phyloP scores from a whole-genome alignment of 2,329 filamentous ascomycete species.

The Cryoendolithus antarcticus region DNA sequence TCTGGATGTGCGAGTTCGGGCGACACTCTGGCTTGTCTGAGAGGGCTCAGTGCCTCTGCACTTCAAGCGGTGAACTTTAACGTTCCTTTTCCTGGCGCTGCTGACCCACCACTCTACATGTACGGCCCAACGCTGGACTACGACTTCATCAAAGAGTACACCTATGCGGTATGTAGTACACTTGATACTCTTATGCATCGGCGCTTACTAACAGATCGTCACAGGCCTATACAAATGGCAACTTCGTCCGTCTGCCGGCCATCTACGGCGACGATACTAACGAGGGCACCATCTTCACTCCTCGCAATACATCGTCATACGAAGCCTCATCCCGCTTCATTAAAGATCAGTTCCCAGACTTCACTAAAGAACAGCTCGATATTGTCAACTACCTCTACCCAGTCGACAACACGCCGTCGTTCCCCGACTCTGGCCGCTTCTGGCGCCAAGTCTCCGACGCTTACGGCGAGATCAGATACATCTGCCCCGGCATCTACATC shows the following conservation, averaged over 20 bases:
- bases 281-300: conserved; percentile 52
- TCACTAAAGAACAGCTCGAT: conserved; percentile 39
- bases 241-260: conserved; percentile 40
- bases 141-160: conserved; percentile 39
- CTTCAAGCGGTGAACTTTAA: conserved; percentile 36
- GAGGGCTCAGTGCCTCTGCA: conserved; percentile 29
- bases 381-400: conserved; percentile 46
- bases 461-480: conserved; percentile 55
- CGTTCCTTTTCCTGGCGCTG: conserved; percentile 33
- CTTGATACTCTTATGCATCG: too few relatives aligned
- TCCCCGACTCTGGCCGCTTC: conserved; percentile 39
- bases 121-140: conserved; percentile 41
- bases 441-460: conserved; percentile 47
- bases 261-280: conserved; percentile 48
- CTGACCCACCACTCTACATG: conserved; percentile 34
- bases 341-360: conserved; percentile 43
- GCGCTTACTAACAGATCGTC: too few relatives aligned
- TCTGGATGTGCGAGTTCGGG: conserved; percentile 30
- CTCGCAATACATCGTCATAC: conserved; percentile 34
- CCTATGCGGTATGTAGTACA: conserved; percentile 20
- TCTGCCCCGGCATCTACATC: conserved; percentile 49
- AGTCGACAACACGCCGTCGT: conserved; percentile 31
- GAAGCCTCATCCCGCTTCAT: conserved; percentile 44
- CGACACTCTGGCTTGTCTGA: conserved; percentile 39
- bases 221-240: conserved; percentile 33